Evolutionary conservation across 768 basidiomycete genomes (phyloP).

Genomic region (Kwoniella mangroviensis): DNA sequence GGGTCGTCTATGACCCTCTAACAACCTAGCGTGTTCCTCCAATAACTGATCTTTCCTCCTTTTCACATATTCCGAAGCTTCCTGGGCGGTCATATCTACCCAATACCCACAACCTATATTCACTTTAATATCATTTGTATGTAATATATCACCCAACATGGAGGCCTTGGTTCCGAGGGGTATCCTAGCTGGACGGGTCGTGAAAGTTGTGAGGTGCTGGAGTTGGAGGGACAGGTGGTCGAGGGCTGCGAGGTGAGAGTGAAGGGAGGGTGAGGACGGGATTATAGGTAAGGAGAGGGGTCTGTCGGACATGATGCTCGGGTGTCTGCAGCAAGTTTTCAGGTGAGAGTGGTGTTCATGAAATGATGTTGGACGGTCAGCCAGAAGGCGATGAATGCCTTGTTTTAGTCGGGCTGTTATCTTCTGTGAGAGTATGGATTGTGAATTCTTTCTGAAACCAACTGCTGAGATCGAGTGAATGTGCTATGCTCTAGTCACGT

Average conservation of each 20-base stretch:
- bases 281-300: constrained; percentile 24
- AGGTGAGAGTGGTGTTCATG: too few species aligned
- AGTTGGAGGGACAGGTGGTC: constrained; percentile 28
- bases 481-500: too few species aligned
- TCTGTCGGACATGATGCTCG: constrained; percentile 4
- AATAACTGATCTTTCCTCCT: constrained; percentile 34
- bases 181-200: constrained; percentile 28
- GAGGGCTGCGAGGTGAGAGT: constrained; percentile 32
- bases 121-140: constrained; percentile 41
- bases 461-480: too few species aligned
- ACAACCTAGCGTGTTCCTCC: constrained; percentile 20
- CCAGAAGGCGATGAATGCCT: too few species aligned
- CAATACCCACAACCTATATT: constrained; percentile 42
- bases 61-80: constrained; percentile 36
- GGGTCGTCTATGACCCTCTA: constrained; percentile 9
- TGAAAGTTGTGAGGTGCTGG: constrained; percentile 12
- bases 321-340: too few species aligned
- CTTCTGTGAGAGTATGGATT: too few species aligned
- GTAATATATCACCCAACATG: constrained; percentile 22
- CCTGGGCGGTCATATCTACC: constrained; percentile 46
- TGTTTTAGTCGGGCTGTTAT: too few species aligned
- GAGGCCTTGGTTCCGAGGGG: constrained; percentile 41
- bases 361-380: too few species aligned
- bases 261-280: constrained; percentile 27
- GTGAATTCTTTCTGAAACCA: too few species aligned